Percentiles rank a stretch among this genome's conserved stretches.
phyloP scores from a whole-genome alignment of 1,139 yeast genomes.

The Candida frijolesensis region DNA sequence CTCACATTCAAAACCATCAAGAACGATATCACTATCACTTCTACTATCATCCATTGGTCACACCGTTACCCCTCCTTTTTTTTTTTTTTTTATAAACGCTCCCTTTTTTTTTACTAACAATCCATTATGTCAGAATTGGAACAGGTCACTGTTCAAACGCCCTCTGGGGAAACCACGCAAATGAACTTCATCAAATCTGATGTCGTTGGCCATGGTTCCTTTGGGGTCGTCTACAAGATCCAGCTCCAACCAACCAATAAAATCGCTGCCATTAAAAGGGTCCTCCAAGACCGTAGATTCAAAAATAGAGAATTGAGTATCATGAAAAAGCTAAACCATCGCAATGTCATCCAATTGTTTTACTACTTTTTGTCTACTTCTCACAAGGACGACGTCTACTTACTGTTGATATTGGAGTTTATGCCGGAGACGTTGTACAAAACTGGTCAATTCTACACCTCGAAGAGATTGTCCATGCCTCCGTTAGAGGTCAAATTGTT shows the following conservation, averaged over 20 bases:
- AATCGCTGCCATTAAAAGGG: slow-evolving; percentile 89
- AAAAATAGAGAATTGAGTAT: slow-evolving; percentile 96
- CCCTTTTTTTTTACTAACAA: not conserved
- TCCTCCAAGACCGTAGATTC: slow-evolving; percentile 91
- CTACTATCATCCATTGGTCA: too few relatives aligned
- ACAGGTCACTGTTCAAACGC: slow-evolving; percentile 3
- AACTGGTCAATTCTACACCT: slow-evolving; percentile 80
- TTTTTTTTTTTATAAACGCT: not conserved
- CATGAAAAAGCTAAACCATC: slow-evolving; percentile 86
- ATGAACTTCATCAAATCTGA: slow-evolving; percentile 48
- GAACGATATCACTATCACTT: too few relatives aligned
- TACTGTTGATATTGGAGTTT: slow-evolving; percentile 86
- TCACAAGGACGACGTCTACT: slow-evolving; percentile 76
- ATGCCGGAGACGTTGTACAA: slow-evolving; percentile 94
- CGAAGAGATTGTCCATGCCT: slow-evolving; percentile 83
- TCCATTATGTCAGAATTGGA: slow-evolving; percentile 1
- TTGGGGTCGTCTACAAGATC: slow-evolving; percentile 94
- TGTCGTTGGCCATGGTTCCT: slow-evolving; percentile 96
- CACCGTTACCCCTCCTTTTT: not conserved
- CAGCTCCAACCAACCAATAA: slow-evolving; percentile 74
- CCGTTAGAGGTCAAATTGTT: slow-evolving; percentile 84
- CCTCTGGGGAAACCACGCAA: slow-evolving; percentile 2
- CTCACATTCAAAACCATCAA: too few relatives aligned
- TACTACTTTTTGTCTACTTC: slow-evolving; percentile 87
- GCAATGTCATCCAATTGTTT: slow-evolving; percentile 84